A percentile compares a stretch with the other conserved stretches of the same genome.
Conservation (phyloP, 768 basidiomycete genomes). For the Leccinellum albellum region DNA sequence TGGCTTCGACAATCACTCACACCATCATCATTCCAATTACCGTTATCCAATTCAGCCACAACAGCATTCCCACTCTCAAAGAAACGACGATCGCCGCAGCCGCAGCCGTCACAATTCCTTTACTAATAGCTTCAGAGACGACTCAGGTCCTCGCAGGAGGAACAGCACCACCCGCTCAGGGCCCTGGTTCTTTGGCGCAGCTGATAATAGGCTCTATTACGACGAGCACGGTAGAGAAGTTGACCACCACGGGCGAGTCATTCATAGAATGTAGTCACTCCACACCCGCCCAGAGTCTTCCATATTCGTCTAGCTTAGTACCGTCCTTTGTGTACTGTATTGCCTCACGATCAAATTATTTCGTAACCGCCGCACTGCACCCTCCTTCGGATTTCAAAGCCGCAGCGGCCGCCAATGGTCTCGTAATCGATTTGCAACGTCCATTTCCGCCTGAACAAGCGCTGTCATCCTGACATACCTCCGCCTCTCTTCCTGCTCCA, state of each 20-base stretch:
- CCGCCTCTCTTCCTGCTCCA: slow-evolving; percentile 2
- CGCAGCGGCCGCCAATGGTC: slow-evolving; percentile 67
- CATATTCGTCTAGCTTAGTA: background rate
- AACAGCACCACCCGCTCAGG: slow-evolving; percentile 17
- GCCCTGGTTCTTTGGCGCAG: slow-evolving; percentile 20
- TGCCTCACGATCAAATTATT: background rate
- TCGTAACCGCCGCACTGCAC: background rate
- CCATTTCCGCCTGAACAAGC: slow-evolving; percentile 50
- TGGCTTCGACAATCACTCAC: slow-evolving; percentile 14
- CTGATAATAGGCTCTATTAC: slow-evolving; percentile 14
- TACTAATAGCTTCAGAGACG: slow-evolving; percentile 18
- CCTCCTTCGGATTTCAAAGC: slow-evolving; percentile 29
- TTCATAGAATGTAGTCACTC: slow-evolving; percentile 22
- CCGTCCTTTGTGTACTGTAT: background rate
- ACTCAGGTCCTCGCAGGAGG: slow-evolving; percentile 16
- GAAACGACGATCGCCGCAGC: slow-evolving; percentile 12
- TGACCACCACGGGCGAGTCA: slow-evolving; percentile 22
- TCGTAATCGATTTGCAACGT: slow-evolving; percentile 54
- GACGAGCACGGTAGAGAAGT: slow-evolving; percentile 29
- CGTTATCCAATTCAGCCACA: slow-evolving; percentile 9
- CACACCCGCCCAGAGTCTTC: background rate
- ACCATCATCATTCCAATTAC: slow-evolving; percentile 5
- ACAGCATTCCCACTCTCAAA: background rate
- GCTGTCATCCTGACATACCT: slow-evolving; percentile 18
- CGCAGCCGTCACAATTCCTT: slow-evolving; percentile 28